Evolutionary conservation across 192 early-diverging fungal genomes (phyloP).

Genomic region (Spizellomyces punctatus): DNA sequence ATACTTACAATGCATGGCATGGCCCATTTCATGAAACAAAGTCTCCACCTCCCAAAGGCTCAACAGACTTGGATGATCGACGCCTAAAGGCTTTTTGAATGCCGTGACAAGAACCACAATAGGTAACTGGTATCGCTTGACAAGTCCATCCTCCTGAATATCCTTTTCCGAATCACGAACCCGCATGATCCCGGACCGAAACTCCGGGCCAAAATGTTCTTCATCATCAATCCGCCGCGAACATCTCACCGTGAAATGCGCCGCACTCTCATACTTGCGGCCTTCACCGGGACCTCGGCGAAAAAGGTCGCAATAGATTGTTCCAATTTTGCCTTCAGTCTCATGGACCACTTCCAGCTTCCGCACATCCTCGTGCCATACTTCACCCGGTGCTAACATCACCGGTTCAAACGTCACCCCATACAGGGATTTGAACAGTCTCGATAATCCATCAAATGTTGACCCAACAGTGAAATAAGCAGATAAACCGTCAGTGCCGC

Average conservation of each 20-base stretch:
- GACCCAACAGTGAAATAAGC: slow-evolving; percentile 88
- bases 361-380: slow-evolving; percentile 89
- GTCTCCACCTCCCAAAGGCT: slow-evolving; percentile 89
- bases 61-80: slow-evolving; percentile 62
- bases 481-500: slow-evolving; percentile 52
- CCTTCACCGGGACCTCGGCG: slow-evolving; percentile 46
- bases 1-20: slow-evolving; percentile 87
- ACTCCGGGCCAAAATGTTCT: slow-evolving; percentile 13
- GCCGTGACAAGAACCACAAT: slow-evolving; percentile 55
- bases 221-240: slow-evolving; percentile 87
- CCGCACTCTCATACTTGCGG: slow-evolving; percentile 76
- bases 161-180: slow-evolving; percentile 26
- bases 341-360: slow-evolving; percentile 92
- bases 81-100: slow-evolving; percentile 32
- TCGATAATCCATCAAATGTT: slow-evolving; percentile 83
- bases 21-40: slow-evolving; percentile 98
- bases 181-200: neutral
- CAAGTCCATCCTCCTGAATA: slow-evolving; percentile 27
- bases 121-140: slow-evolving; percentile 46
- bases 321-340: slow-evolving; percentile 80
- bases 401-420: slow-evolving; percentile 80
- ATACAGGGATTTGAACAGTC: slow-evolving; percentile 83
- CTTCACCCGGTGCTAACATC: slow-evolving; percentile 71
- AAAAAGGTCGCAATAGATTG: slow-evolving; percentile 94
- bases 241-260: slow-evolving; percentile 94